Base-by-base conservation (phyloP, 75 land plant species). In the Pinus albicaulis region DNA sequence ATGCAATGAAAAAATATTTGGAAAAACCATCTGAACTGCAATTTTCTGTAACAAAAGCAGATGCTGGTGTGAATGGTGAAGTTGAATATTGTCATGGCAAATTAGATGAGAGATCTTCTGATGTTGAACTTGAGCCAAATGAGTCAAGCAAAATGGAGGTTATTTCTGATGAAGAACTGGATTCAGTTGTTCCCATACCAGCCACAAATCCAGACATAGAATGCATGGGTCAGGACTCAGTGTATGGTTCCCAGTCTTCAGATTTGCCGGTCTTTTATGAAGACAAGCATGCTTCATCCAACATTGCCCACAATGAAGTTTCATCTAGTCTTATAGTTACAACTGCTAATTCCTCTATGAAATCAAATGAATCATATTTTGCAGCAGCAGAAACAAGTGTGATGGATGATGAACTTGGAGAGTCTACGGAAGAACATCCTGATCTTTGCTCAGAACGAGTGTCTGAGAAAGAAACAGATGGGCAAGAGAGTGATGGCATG, bases 401-500 rank as follows among this genome's bases (percentile, higher is more conserved):
- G 31, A 23, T 25, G 12, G 28, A 61, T 25, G 28, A 61, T 25
- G 28, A 73, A 14, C 19, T 73, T 19, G 28, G 4, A 8, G 59
- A 73, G 23, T 77, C 57, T 22, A 63, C 38, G 34, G n/a, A 70
- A 20, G 10, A 34, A 19, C 38, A 26, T 13, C 68, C 75, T 23
- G 24, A 16, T 3, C n/a, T 53, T 28, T 20, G 17, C 15, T 52
- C 79, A 70, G 57, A 69, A 72, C 58, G 20, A 79, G 48, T 66
- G 36, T 16, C 44, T 75, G 41, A 55, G 20, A 57, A 62, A 15
- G 59, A 41, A 62, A n/a, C 26, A 55, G 53, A 65, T 76, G 78
- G 62, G 14, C 75, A 60, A 74, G 74, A 5, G 23, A 41, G 23
- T n/a, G 59, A 24, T 25, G 48, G 41, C 61, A 57, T 52, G 23